Base-by-base conservation (phyloP, 169 alveolate species). In the Theileria sp. region DNA sequence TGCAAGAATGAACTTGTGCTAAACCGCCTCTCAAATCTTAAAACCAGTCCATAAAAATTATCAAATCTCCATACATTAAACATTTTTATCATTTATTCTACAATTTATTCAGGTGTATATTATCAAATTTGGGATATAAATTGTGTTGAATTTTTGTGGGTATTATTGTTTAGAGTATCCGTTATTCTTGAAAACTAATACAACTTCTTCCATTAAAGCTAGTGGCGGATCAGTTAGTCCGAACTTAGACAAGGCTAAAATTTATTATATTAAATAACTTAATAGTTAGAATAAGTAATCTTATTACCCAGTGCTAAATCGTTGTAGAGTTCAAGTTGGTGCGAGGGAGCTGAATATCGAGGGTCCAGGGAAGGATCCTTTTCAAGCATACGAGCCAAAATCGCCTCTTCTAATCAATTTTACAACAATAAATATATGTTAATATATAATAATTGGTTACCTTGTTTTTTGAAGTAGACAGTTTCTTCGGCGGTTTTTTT, bases 1-100 rank as follows among this genome's bases (percentile, higher is more conserved):
- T 77, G 83, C 13, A 78, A 73, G 56, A 85, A 85, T 38, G 85
- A 71, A 17, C 86, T 77, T 19, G 86, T 83, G 28, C 82, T 79
- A 26, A 83, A 78, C 30, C 49, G 6, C 36, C 34, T 6, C 23
- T 19, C 65, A 70, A 32, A 13, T 1, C 7, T 21, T 15, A 25
- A 21, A 13, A 70, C 38, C 17, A 26, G 6, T 23, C 72, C 15
- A 32, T 4, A 64, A 64, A 64, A 17, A 64, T 26, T 64, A 64
- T 44, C 17, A 44, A 44, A 44, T 44, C 54, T 44, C 8, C 54
- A 3, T 2, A 61, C 0, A 61, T 28, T 26, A 61, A 61, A 61
- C 38, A 61, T 61, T 28, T 61, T 61, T 0, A 0, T 4, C 17
- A 44, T 4, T 21, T 56, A 5, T n/a, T n/a, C n/a, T n/a, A n/a